These are phyloP conservation scores for Puccinia horiana DNA, from an alignment of 1,284 basidiomycete genomes.

Conservation along the genomic window DNA sequence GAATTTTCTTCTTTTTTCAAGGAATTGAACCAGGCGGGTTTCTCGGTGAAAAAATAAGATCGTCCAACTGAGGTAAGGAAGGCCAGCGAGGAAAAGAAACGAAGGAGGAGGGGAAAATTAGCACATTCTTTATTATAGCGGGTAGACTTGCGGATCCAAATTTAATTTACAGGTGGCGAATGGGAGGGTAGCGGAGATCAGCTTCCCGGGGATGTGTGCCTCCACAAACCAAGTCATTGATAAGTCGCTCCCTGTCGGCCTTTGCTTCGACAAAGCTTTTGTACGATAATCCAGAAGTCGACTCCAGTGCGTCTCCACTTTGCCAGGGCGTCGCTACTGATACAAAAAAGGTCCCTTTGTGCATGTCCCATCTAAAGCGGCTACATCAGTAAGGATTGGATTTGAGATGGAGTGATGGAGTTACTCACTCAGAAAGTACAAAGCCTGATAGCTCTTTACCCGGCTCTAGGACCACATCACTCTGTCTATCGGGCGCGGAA, in stretches of 20 bases:
- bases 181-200: conserved; percentile 31
- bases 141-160: no score
- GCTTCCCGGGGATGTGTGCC: conserved; percentile 34
- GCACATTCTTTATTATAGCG: no score
- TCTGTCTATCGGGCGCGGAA: background rate
- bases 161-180: conserved; percentile 40
- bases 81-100: background rate
- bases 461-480: conserved; percentile 16
- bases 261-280: conserved; percentile 27
- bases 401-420: background rate
- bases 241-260: conserved; percentile 19
- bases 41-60: conserved; percentile 44
- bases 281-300: conserved; percentile 33
- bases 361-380: conserved; percentile 39
- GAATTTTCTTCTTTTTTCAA: conserved; percentile 46
- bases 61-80: conserved; percentile 34
- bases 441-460: conserved; percentile 48
- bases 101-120: no score
- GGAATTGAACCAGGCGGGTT: conserved; percentile 36
- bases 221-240: conserved; percentile 14
- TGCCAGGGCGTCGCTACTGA: conserved; percentile 48
- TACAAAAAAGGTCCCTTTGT: conserved; percentile 39
- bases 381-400: background rate
- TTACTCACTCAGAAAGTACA: conserved; percentile 38
- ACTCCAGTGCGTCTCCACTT: conserved; percentile 43